Percentiles rank a stretch among this genome's conserved stretches.
These are phyloP conservation scores for Cryphonectria japonica DNA, from an alignment of 2,329 filamentous ascomycete genomes.

Conservation along the genomic window DNA sequence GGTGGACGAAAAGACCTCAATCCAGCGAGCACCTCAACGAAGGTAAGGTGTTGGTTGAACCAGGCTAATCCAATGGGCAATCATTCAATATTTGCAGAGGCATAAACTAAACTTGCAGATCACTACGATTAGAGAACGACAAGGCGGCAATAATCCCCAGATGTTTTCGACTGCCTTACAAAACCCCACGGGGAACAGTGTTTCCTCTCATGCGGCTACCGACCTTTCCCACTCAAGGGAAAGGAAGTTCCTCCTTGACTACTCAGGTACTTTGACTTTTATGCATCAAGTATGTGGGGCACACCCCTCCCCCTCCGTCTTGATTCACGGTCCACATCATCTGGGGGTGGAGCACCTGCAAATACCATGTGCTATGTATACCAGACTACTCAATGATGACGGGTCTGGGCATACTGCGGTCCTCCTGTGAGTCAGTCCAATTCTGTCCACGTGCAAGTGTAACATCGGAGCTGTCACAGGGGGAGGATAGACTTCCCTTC, in stretches of 20 bases:
- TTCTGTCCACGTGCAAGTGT: neutral
- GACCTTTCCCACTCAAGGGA: too few species aligned
- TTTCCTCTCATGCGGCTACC: neutral
- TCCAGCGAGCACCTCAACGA: neutral
- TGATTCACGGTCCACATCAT: neutral
- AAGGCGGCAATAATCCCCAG: neutral
- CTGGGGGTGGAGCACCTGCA: neutral
- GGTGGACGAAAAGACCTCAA: neutral
- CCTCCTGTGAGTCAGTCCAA: too few species aligned
- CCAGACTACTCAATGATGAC: neutral
- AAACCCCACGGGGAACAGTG: neutral
- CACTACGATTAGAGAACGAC: neutral
- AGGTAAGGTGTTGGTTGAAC: neutral
- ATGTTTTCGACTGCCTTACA: neutral
- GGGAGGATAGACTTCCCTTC: neutral
- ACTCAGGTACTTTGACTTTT: neutral
- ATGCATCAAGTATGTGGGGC: neutral
- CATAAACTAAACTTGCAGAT: neutral
- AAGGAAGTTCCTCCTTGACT: neutral
- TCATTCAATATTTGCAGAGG: neutral
- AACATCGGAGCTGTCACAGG: neutral
- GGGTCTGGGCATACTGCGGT: neutral
- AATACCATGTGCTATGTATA: neutral
- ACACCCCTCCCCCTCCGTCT: neutral
- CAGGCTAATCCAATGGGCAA: too few species aligned